These are phyloP conservation scores for Fusarium dimerum DNA, from an alignment of 2,329 filamentous ascomycete genomes.

Conservation along the genomic window DNA sequence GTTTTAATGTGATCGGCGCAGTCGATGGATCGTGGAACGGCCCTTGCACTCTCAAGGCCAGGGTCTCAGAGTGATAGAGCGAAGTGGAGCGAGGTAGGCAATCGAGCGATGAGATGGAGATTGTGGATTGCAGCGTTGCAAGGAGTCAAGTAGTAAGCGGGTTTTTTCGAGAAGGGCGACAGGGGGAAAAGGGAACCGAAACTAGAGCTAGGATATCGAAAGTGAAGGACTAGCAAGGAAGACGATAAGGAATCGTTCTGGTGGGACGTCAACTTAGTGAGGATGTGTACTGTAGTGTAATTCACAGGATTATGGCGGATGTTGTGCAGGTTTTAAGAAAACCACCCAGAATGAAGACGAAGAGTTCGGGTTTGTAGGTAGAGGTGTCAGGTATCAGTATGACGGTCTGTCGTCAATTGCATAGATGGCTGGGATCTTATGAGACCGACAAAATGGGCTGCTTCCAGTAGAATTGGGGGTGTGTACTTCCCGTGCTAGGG, in stretches of 20 bases:
- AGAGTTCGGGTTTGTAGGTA: not conserved
- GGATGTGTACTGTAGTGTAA: conserved; percentile 13
- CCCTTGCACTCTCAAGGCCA: conserved; percentile 22
- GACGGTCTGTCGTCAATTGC: not conserved
- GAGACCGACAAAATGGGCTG: conserved; percentile 22
- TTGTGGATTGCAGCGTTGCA: conserved; percentile 16
- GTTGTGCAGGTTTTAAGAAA: conserved; percentile 11
- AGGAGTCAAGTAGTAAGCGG: conserved; percentile 13
- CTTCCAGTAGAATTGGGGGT: conserved; percentile 27
- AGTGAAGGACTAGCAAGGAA: conserved; percentile 33
- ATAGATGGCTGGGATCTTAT: conserved; percentile 29
- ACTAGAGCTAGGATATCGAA: conserved; percentile 9
- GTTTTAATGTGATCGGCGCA: conserved; percentile 34
- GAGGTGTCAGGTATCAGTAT: too few species aligned
- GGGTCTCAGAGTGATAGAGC: conserved; percentile 28
- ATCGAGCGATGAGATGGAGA: conserved; percentile 30
- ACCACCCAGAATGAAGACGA: conserved; percentile 13
- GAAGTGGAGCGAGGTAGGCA: conserved; percentile 23
- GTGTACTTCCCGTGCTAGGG: not conserved
- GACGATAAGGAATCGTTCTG: conserved; percentile 11
- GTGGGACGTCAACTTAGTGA: conserved; percentile 16
- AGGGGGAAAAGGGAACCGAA: conserved; percentile 6
- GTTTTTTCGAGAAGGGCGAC: conserved; percentile 11
- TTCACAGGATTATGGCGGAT: too few species aligned
- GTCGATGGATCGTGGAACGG: conserved; percentile 22